Percentiles rank a stretch among this genome's conserved stretches.
Evolutionary conservation across 164 flowering plant species (phyloP).

Genomic region (Chimonanthus praecox): DNA sequence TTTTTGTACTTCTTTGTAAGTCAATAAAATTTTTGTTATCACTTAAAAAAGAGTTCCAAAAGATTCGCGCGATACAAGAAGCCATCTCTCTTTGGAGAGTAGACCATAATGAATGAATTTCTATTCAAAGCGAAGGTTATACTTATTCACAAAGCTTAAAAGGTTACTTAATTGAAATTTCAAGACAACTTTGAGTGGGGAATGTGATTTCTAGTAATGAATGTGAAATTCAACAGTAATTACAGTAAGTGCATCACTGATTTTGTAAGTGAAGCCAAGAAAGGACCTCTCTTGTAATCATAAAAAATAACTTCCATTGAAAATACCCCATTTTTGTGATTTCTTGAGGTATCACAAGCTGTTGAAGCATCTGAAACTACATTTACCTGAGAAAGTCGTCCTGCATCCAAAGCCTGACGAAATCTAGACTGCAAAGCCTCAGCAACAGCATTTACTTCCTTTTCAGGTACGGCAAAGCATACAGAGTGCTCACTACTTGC

Average conservation of each 20-base stretch:
- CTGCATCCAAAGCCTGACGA: slow-evolving; percentile 81
- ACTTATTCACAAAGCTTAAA: no score
- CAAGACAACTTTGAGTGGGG: neutral
- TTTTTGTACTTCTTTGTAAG: no score
- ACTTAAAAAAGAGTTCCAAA: no score
- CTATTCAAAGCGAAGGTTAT: no score
- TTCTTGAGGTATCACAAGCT: neutral
- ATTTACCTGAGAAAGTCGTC: slow-evolving; percentile 89
- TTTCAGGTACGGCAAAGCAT: slow-evolving; percentile 99
- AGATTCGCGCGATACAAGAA: no score
- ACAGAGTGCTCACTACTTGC: slow-evolving; percentile 99
- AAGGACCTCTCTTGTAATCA: neutral
- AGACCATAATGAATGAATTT: no score
- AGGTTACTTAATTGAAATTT: no score
- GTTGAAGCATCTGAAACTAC: neutral
- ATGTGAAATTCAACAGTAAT: neutral
- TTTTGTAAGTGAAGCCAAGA: neutral
- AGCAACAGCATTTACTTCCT: slow-evolving; percentile 87
- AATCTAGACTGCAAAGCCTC: slow-evolving; percentile 78
- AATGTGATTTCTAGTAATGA: neutral
- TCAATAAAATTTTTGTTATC: no score
- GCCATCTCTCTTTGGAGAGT: no score
- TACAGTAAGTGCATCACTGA: neutral
- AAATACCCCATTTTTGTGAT: neutral
- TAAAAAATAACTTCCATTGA: neutral